A percentile compares a stretch with the other conserved stretches of the same genome.
Conservation (phyloP, 2,329 filamentous ascomycete genomes). For the Sporothrix dimorphospora region DNA sequence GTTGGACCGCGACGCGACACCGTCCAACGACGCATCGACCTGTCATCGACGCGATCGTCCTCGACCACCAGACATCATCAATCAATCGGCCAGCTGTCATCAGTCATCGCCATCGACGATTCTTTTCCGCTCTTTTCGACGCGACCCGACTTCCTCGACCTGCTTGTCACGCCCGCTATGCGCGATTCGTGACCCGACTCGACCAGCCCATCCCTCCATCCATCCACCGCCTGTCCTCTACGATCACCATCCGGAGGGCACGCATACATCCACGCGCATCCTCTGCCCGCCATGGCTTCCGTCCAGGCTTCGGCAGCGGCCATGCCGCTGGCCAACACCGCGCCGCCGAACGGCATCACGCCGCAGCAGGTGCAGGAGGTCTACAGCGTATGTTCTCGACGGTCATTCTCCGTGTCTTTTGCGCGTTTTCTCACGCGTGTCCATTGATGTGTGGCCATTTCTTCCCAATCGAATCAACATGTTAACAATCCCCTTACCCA, state of each 20-base stretch:
- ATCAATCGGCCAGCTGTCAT: neutral
- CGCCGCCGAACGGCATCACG: slow-evolving; percentile 68
- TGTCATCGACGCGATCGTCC: slow-evolving; percentile 15
- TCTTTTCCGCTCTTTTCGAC: neutral
- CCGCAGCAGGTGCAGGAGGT: slow-evolving; percentile 79
- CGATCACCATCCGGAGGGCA: slow-evolving; percentile 6
- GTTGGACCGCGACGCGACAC: slow-evolving; percentile 6
- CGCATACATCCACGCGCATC: neutral
- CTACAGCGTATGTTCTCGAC: slow-evolving; percentile 40
- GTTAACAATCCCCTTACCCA: neutral
- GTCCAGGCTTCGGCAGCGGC: slow-evolving; percentile 69
- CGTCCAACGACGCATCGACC: neutral
- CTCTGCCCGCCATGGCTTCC: slow-evolving; percentile 68
- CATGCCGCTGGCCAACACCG: slow-evolving; percentile 66
- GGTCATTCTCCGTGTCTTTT: neutral
- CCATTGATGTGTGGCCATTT: neutral
- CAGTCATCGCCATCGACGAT: neutral
- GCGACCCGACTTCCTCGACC: neutral
- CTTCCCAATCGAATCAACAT: neutral
- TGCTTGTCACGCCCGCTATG: slow-evolving; percentile 24
- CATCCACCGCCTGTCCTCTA: neutral
- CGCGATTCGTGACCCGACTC: slow-evolving; percentile 21
- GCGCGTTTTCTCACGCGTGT: neutral
- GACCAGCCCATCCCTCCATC: neutral
- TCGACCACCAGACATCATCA: neutral